These are phyloP conservation scores for Hymenoscyphus salicellus DNA, from an alignment of 2,329 filamentous ascomycete species.

Conservation along the genomic window DNA sequence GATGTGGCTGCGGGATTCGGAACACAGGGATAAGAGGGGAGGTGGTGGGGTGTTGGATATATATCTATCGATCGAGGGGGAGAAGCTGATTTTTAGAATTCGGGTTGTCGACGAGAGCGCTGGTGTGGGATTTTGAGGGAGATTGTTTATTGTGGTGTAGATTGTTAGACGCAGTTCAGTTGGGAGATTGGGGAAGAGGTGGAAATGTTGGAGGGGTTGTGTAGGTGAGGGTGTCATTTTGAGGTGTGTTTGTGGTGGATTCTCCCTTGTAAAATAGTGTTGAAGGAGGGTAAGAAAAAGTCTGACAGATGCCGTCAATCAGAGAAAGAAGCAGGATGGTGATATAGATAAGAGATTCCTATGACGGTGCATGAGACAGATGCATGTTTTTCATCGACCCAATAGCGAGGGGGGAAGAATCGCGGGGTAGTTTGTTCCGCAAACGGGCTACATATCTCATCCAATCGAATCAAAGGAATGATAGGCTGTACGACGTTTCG, in stretches of 20 bases:
- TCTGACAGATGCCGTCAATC: not conserved
- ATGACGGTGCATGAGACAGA: not conserved
- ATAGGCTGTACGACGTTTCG: not conserved
- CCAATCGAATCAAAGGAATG: not conserved
- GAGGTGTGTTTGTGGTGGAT: not conserved
- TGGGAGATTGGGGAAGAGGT: conserved; percentile 28
- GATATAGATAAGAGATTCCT: conserved; percentile 2
- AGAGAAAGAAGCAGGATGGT: not conserved
- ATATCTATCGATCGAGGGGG: conserved; percentile 18
- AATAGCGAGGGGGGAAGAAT: not conserved
- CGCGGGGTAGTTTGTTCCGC: not conserved
- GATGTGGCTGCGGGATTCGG: conserved; percentile 22
- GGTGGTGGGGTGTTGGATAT: conserved; percentile 26
- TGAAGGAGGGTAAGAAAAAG: not conserved
- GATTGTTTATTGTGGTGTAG: conserved; percentile 19
- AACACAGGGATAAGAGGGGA: conserved; percentile 22
- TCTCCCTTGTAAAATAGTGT: not conserved
- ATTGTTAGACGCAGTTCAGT: conserved; percentile 31
- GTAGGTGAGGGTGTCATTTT: not conserved
- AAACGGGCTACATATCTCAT: not conserved
- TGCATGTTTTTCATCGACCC: not conserved
- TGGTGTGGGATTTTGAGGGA: not conserved
- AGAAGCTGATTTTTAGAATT: conserved; percentile 29
- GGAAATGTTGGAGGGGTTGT: conserved; percentile 14
- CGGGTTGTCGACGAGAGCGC: conserved; percentile 12